A percentile compares a stretch with the other conserved stretches of the same genome.
phyloP scores from a whole-genome alignment of 352 stramenopile species.

The Globisporangium abappressorium region DNA sequence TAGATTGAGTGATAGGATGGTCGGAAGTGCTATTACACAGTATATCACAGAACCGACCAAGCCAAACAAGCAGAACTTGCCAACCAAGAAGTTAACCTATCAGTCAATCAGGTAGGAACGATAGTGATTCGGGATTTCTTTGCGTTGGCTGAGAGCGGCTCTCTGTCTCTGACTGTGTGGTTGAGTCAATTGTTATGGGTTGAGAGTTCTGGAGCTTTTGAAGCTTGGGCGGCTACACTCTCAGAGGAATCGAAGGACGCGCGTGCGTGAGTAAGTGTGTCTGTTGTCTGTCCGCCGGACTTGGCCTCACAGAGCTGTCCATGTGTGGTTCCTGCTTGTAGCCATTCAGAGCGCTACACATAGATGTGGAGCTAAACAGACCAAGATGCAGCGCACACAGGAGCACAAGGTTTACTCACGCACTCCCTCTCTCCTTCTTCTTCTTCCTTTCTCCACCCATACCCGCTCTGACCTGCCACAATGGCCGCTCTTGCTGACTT shows the following conservation, averaged over 20 bases:
- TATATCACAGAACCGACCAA: background rate
- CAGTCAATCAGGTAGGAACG: slow-evolving; percentile 3
- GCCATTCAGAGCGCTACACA: background rate
- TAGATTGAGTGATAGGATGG: background rate
- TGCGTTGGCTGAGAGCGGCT: background rate
- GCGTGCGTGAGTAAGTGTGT: background rate
- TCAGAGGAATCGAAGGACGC: background rate
- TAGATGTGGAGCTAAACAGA: background rate
- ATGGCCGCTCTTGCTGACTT: background rate
- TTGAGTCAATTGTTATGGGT: background rate
- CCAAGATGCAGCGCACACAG: background rate
- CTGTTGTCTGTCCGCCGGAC: background rate
- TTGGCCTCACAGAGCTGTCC: background rate
- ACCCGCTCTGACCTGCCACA: background rate
- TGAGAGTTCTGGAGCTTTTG: background rate
- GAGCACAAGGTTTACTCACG: background rate
- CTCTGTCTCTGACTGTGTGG: background rate
- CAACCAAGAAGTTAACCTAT: slow-evolving; percentile 4
- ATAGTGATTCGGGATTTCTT: slow-evolving; percentile 3
- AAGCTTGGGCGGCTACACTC: background rate
- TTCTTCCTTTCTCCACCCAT: background rate
- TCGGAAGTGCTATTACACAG: background rate
- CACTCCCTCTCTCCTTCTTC: background rate
- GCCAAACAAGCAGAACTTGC: background rate
- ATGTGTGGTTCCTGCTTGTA: background rate